Percentiles rank a stretch among this genome's conserved stretches.
These are phyloP conservation scores for Suillus luteus DNA, from an alignment of 768 basidiomycete species.

Conservation along the genomic window DNA sequence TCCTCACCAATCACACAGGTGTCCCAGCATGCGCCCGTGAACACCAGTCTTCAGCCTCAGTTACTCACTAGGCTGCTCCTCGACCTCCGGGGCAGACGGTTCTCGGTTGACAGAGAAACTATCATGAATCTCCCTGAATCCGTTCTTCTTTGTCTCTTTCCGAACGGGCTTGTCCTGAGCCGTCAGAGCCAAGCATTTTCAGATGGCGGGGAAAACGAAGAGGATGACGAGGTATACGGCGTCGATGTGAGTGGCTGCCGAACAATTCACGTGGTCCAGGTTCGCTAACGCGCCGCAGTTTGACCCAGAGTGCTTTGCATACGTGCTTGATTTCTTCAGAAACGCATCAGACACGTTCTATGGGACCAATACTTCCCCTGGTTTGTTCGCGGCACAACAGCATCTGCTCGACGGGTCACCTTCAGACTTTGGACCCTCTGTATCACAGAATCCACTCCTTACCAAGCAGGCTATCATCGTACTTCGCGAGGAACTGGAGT, in stretches of 20 bases:
- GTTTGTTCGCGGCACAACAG: conserved; percentile 77
- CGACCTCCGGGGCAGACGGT: conserved; percentile 88
- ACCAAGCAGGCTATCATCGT: conserved; percentile 98
- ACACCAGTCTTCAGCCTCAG: conserved; percentile 79
- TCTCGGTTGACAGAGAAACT: conserved; percentile 95
- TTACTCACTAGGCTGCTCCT: conserved; percentile 86
- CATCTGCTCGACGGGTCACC: conserved; percentile 68
- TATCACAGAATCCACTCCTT: conserved; percentile 87
- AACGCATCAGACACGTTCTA: conserved; percentile 90
- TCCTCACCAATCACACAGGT: conserved; percentile 61
- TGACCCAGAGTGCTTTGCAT: conserved; percentile 95
- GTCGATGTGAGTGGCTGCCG: conserved; percentile 79
- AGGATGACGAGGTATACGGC: conserved; percentile 90
- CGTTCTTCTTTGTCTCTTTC: conserved; percentile 93
- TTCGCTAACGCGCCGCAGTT: conserved; percentile 55
- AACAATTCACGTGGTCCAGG: conserved; percentile 10
- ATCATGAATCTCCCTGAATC: conserved; percentile 99
- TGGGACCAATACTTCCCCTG: conserved; percentile 72
- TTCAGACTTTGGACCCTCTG: conserved; percentile 60
- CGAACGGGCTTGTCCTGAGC: conserved; percentile 93
- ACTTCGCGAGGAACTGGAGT: conserved; percentile 95
- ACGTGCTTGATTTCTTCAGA: conserved; percentile 90
- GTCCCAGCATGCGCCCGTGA: conserved; percentile 57
- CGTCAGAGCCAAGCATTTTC: conserved; percentile 78
- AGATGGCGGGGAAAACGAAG: conserved; percentile 73